These are phyloP conservation scores for Trichoderma polysporum DNA, from an alignment of 2,329 filamentous ascomycete species.

Conservation along the genomic window DNA sequence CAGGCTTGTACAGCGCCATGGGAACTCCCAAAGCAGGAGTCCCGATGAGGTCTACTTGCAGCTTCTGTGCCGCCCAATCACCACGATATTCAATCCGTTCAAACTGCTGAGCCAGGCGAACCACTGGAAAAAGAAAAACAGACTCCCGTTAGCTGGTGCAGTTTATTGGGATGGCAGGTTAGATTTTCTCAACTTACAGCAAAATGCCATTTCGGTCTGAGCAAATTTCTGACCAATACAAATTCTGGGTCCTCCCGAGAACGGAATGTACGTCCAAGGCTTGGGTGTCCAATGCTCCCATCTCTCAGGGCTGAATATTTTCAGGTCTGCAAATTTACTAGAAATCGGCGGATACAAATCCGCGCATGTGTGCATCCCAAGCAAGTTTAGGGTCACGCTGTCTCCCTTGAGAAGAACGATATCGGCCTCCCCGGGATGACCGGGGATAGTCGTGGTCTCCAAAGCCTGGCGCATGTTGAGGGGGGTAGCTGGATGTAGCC, in stretches of 20 bases:
- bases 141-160: background rate
- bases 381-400: slow-evolving; percentile 49
- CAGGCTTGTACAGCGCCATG: slow-evolving; percentile 36
- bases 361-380: slow-evolving; percentile 50
- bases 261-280: slow-evolving; percentile 55
- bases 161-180: background rate
- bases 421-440: slow-evolving; percentile 31
- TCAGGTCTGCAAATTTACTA: slow-evolving; percentile 38
- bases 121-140: slow-evolving; percentile 32
- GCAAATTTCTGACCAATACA: slow-evolving; percentile 62
- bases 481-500: slow-evolving; percentile 74
- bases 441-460: slow-evolving; percentile 24
- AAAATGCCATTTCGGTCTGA: slow-evolving; percentile 56
- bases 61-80: slow-evolving; percentile 42
- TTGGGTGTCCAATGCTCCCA: slow-evolving; percentile 53
- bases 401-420: slow-evolving; percentile 49
- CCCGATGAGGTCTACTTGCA: slow-evolving; percentile 44
- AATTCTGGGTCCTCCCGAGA: slow-evolving; percentile 52
- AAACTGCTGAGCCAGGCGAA: slow-evolving; percentile 57
- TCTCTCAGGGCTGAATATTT: slow-evolving; percentile 49
- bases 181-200: slow-evolving; percentile 33
- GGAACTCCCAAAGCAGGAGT: slow-evolving; percentile 41
- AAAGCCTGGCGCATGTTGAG: slow-evolving; percentile 65
- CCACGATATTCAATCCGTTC: slow-evolving; percentile 50
- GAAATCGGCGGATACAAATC: slow-evolving; percentile 48